Base-by-base conservation (phyloP, 148 eudicot genomes). In the Amaranthus hypochondriacus region DNA sequence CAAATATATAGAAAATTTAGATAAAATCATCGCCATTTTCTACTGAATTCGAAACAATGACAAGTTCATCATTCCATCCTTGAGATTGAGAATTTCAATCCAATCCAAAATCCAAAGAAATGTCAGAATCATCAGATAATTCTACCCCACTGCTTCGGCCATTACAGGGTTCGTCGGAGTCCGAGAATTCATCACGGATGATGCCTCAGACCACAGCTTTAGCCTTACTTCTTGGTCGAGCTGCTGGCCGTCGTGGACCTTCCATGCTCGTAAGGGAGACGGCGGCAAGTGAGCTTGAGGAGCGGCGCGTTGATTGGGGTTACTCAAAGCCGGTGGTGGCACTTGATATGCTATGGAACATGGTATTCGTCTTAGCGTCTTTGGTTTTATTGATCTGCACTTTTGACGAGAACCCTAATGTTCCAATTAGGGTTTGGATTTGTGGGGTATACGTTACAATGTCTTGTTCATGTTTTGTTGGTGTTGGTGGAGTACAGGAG, bases 321-420 rank as follows among this genome's bases (percentile, higher is more conserved):
- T 94, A 91, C 85, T 91, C 98, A 6, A 87, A 81, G 84, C 98
- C 97, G 7, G 96, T 94, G 7, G 98, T 94, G 69, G 93, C 96
- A 11, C 78, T 94, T 15, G 98, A 94, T 63, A 85, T 94, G 64
- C n/a, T 84, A 73, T 94, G 98, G 98, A 94, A 94, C 74, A n/a
- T 87, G 63, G 82, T 85, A 5, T 94, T 94, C 55, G 93, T 94
- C 6, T 77, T 81, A 4, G 93, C 78, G 2, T 83, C 97, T 4
- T 62, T 86, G 4, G 88, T 81, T 46, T 75, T 92, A 84, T 43
- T 94, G 85, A 39, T 76, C 9, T 88, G 83, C 14, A 79, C 93
- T 3, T 68, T 52, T 12, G 39, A 72, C 0, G 98, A 94, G 81
- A 15, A 9, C 7, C 87, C 96, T 4, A 84, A 84, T 66, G 93